Base-by-base conservation (phyloP, 768 basidiomycete species). In the Tubosaeta sp. region DNA sequence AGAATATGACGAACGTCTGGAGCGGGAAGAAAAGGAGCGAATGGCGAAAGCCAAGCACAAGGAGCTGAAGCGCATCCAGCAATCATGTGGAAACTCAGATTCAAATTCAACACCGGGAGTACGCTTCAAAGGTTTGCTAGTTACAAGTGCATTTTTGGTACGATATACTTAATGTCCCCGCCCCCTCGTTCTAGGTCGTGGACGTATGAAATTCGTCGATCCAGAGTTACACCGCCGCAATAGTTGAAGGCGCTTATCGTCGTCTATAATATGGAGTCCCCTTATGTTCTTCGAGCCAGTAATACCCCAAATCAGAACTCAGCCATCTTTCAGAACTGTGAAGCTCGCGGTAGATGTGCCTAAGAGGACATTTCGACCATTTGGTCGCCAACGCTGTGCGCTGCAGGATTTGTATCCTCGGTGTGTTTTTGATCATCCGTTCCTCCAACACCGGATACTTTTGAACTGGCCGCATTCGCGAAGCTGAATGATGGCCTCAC, bases 401-500 rank as follows among this genome's bases (percentile, higher is more conserved):
- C 35, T 19, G 31, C 42, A 6, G 44, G 11, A 2, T 16, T 27
- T 19, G 31, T 13, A 5, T 55, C 57, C 29, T 55, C 59, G 2
- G 14, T 32, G 40, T 18, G 43, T n/a, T 52, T 49, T 29, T 56
- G 45, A 31, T 60, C 60, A 21, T 66, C 59, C 38, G 54, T 58
- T 35, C 51, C 61, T 36, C 6, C 53, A 0, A 43, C 49, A 42
- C 53, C 38, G 21, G 58, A 48, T 24, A 50, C 51, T 53, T 60
- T 71, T 18, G 59, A 58, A 14, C 79, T 76, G 1, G 87, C 87
- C 34, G 84, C 91, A 48, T 76, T 85, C 0, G 91, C 90, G 59
- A 94, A 94, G 63, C 90, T 92, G 57, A 93, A 74, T 5, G 79
- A 75, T 0, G 90, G 84, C 48, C 88, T 77, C 13, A 91, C 81